Base-by-base conservation (phyloP, 1,284 basidiomycete genomes). In the Ceratobasidium sp. region DNA sequence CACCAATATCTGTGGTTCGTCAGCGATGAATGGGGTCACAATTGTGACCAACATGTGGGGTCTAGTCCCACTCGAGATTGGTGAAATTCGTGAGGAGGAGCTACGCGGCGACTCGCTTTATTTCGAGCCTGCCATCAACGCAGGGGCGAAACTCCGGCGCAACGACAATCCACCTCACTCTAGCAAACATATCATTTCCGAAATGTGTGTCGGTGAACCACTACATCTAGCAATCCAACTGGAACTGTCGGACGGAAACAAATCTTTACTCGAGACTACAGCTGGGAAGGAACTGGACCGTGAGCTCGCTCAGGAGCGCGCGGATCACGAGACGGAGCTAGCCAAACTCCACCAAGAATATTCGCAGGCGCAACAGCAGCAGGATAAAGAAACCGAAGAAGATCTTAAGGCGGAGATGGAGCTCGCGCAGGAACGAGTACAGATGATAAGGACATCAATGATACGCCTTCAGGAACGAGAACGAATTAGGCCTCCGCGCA, bases 21-120 rank as follows among this genome's bases (percentile, higher is more conserved):
- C n/a, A 1, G 66, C 66, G 31, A 53, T 71, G 66, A 19, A 19
- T 5, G n/a, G 36, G 24, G 51, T 71, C 29, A 29, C 53, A 19
- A 53, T 71, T 24, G 47, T 31, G 14, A 71, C 66, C n/a, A 71
- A 31, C 33, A 71, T 71, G 66, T 71, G 66, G 66, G 53, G 44
- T 36, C 6, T 27, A 15, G 53, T 71, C n/a, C n/a, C 50, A 6
- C 41, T 31, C 4, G 29, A 59, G 31, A 7, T 66, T n/a, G 66
- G 51, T 17, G 54, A 62, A 14, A 53, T 31, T 17, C 50, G 66
- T 24, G 66, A 71, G 31, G 44, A 3, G 7, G 66, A 71, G 66
- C 22, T 71, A 31, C 1, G n/a, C 24, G n/a, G 47, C 6, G 19
- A 59, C 8, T 24, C 59, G 19, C 11, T 36, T 17, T 71, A 57